These are phyloP conservation scores for Eimeria tenella DNA, from an alignment of 169 alveolate species.

Conservation along the genomic window DNA sequence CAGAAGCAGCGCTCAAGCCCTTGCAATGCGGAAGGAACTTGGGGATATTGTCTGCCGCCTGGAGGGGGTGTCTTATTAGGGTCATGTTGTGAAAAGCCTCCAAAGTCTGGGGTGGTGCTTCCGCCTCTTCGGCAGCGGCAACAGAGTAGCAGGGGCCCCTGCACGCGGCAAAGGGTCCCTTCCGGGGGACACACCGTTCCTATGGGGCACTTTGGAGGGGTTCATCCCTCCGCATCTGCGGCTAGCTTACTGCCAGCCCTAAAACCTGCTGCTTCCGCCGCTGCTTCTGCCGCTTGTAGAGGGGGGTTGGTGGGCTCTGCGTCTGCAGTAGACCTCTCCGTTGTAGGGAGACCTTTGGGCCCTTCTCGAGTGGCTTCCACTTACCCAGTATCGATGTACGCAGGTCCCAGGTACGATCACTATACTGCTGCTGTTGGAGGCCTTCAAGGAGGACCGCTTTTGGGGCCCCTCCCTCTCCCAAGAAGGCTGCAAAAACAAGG, in stretches of 20 bases:
- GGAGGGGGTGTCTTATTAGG: conserved; percentile 15
- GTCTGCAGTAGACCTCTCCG: conserved; percentile 69
- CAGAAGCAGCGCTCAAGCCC: conserved; percentile 36
- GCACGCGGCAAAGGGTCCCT: conserved; percentile 49
- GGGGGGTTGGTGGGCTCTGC: conserved; percentile 63
- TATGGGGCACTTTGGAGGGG: conserved; percentile 13
- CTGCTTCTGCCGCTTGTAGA: conserved; percentile 34
- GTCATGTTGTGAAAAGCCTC: conserved; percentile 16
- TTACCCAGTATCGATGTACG: neutral
- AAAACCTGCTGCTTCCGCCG: conserved; percentile 48
- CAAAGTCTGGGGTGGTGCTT: conserved; percentile 57
- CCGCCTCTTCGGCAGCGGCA: conserved; percentile 69
- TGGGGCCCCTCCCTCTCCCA: conserved; percentile 63
- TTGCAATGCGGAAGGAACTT: conserved; percentile 19
- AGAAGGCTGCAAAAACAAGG: conserved; percentile 43
- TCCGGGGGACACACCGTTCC: neutral
- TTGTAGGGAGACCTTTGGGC: conserved; percentile 57
- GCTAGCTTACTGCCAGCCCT: conserved; percentile 63
- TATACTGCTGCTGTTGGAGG: conserved; percentile 11
- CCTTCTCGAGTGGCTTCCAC: conserved; percentile 36
- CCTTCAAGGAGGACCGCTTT: conserved; percentile 52
- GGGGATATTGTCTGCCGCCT: conserved; percentile 45
- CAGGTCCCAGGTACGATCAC: conserved; percentile 17
- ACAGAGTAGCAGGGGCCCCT: conserved; percentile 61
- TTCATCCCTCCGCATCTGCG: conserved; percentile 49